A percentile compares a stretch with the other conserved stretches of the same genome.
phyloP scores from a whole-genome alignment of 371 early-diverging fungal species.

The Neoconidiobolus thromboides region DNA sequence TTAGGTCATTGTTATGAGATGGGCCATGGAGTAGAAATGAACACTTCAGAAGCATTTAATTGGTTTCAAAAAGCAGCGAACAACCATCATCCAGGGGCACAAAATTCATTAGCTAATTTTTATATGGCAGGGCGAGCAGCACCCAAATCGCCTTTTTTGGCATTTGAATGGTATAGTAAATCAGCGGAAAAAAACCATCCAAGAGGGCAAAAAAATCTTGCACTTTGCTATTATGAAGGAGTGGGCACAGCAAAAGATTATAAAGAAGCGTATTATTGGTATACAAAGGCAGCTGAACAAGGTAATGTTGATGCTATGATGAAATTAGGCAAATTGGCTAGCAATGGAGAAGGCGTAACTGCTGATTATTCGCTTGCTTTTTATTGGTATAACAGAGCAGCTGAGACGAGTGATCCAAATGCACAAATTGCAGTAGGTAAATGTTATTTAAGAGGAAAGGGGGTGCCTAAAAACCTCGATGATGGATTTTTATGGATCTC shows the following conservation, averaged over 20 bases:
- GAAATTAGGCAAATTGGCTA: constrained; percentile 52
- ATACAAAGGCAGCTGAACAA: constrained; percentile 33
- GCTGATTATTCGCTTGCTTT: constrained; percentile 11
- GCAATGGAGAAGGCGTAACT: constrained; percentile 22
- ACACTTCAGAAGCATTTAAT: constrained; percentile 14
- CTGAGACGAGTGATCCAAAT: constrained; percentile 26
- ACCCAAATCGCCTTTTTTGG: constrained; percentile 22
- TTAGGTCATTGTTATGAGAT: constrained; percentile 58
- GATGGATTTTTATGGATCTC: constrained; percentile 19
- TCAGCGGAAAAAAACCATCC: constrained; percentile 3
- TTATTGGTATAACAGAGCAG: constrained; percentile 33
- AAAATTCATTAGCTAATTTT: constrained; percentile 43
- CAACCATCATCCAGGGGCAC: constrained; percentile 11
- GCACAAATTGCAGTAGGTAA: constrained; percentile 42
- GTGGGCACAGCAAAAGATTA: constrained; percentile 34
- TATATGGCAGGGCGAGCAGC: constrained; percentile 46
- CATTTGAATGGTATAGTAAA: constrained; percentile 17
- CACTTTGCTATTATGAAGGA: constrained; percentile 57
- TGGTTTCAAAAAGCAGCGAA: constrained; percentile 28
- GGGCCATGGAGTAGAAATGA: constrained; percentile 39
- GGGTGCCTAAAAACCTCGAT: constrained; percentile 16
- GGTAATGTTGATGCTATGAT: constrained; percentile 58
- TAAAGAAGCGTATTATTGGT: constrained; percentile 40
- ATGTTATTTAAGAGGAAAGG: constrained; percentile 37
- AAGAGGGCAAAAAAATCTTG: constrained; percentile 41